Base-by-base conservation (phyloP, 1,284 basidiomycete species). In the Psilocybe mexicana region DNA sequence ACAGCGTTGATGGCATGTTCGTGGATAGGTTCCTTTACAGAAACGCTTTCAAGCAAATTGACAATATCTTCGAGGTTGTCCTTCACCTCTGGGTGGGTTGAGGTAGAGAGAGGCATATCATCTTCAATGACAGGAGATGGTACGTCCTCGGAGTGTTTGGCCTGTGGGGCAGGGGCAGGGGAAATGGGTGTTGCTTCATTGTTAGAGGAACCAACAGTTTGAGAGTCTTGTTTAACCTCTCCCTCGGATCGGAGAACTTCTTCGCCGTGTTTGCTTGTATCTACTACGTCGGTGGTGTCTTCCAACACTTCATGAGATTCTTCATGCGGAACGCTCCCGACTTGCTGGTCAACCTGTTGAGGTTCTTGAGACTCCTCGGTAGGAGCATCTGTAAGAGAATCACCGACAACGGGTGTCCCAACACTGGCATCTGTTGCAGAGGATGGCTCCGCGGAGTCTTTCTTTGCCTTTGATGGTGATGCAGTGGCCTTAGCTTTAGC, bases 31-130 rank as follows among this genome's bases (percentile, higher is more conserved):
- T 79, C 79, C 38, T 74, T 63, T 43, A 71, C 56, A 14, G 76
- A 69, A 47, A 62, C 66, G 0, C 75, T 69, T 70, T 90, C 84
- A 10, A 89, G 80, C 63, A 88, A 75, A 63, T 79, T 83, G 61
- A 90, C 83, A 54, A 89, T 83, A 56, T 83, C 81, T 67, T 83
- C 88, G 30, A 66, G 62, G 12, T 63, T 62, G 49, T 65, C 63
- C 36, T 53, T 62, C 23, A 51, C 54, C 43, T 60, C 53, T 12
- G 46, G 44, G 26, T 38, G 45, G 33, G 3, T 55, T 33, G 30
- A 26, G 40, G 38, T 59, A 52, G 36, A 30, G 43, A 26, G 55
- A 43, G 36, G 36, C 25, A 52, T 38, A 3, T 47, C 54, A 24
- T 43, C 54, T 26, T 54, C 59, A 10, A 52, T 54, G 6, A 40